These are phyloP conservation scores for Fusarium keratoplasticum DNA, from an alignment of 2,329 filamentous ascomycete species.

Conservation along the genomic window DNA sequence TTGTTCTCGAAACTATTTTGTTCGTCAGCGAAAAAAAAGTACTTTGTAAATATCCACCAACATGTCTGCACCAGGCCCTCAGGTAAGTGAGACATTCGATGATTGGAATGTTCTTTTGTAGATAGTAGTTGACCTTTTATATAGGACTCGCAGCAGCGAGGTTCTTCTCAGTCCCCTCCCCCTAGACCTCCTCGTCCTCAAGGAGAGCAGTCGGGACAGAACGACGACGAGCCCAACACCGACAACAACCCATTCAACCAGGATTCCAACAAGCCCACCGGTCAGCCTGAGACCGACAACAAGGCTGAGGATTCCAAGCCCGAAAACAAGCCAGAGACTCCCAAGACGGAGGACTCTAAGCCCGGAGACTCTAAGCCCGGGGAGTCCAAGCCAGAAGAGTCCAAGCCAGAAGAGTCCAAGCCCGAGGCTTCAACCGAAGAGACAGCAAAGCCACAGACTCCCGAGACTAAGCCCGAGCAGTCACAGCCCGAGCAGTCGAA, in stretches of 20 bases:
- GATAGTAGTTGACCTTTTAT: constrained; percentile 3
- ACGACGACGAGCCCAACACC: constrained; percentile 13
- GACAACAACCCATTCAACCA: constrained; percentile 15
- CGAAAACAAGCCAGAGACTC: constrained; percentile 2
- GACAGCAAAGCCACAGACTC: too few relatives aligned
- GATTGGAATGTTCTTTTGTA: background rate
- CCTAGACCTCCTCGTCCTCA: constrained; percentile 20
- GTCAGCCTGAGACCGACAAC: constrained; percentile 15
- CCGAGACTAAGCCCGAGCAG: constrained; percentile 4
- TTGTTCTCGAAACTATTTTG: constrained; percentile 5
- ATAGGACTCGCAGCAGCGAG: constrained; percentile 35
- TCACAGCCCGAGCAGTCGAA: constrained; percentile 2
- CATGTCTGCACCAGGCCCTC: constrained; percentile 37
- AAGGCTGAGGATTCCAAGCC: background rate
- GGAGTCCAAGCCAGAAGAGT: constrained; percentile 17
- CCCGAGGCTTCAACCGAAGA: background rate
- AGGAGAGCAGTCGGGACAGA: constrained; percentile 1
- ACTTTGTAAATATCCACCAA: constrained; percentile 2
- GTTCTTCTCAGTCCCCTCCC: constrained; percentile 14
- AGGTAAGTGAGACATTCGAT: constrained; percentile 26
- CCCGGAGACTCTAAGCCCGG: constrained; percentile 1
- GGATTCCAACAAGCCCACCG: constrained; percentile 16
- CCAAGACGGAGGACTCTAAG: constrained; percentile 4
- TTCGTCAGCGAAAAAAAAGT: constrained; percentile 6
- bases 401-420: constrained; percentile 9